phyloP scores from a whole-genome alignment of 192 early-diverging fungal species.

The Kickxella alabastrina region DNA sequence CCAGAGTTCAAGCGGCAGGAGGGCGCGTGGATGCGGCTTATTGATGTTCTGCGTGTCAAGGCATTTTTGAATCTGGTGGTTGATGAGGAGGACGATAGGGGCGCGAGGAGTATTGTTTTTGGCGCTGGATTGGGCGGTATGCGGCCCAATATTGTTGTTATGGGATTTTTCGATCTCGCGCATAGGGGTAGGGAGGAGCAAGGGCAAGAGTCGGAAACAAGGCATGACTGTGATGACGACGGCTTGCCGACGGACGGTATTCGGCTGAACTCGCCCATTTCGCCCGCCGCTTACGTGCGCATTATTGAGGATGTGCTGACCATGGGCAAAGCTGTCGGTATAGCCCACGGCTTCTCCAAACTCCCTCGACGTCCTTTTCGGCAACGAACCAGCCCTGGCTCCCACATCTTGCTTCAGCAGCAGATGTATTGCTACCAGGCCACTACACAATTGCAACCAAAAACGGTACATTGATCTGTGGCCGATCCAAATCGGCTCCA shows the following conservation, averaged over 20 bases:
- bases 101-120: slow-evolving; percentile 57
- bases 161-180: slow-evolving; percentile 55
- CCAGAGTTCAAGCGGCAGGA: slow-evolving; percentile 53
- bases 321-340: slow-evolving; percentile 66
- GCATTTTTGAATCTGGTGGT: slow-evolving; percentile 63
- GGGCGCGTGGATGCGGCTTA: slow-evolving; percentile 57
- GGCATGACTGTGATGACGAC: slow-evolving; percentile 12
- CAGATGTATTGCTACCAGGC: too few relatives aligned
- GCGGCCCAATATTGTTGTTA: slow-evolving; percentile 64
- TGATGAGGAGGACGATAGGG: slow-evolving; percentile 47
- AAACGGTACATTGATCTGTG: slow-evolving; percentile 67
- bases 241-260: slow-evolving; percentile 57
- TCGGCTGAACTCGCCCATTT: slow-evolving; percentile 56
- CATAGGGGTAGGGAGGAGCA: background rate
- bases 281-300: slow-evolving; percentile 58
- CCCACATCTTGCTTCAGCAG: too few relatives aligned
- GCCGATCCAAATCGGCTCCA: slow-evolving; percentile 63
- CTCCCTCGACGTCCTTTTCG: slow-evolving; percentile 20
- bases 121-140: slow-evolving; percentile 65
- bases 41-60: slow-evolving; percentile 58
- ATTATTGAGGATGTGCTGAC: slow-evolving; percentile 68
- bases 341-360: slow-evolving; percentile 60
- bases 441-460: slow-evolving; percentile 9
- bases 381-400: slow-evolving; percentile 2
- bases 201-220: background rate